Conservation (phyloP, 1,284 basidiomycete species). For the Vanrija sp. region DNA sequence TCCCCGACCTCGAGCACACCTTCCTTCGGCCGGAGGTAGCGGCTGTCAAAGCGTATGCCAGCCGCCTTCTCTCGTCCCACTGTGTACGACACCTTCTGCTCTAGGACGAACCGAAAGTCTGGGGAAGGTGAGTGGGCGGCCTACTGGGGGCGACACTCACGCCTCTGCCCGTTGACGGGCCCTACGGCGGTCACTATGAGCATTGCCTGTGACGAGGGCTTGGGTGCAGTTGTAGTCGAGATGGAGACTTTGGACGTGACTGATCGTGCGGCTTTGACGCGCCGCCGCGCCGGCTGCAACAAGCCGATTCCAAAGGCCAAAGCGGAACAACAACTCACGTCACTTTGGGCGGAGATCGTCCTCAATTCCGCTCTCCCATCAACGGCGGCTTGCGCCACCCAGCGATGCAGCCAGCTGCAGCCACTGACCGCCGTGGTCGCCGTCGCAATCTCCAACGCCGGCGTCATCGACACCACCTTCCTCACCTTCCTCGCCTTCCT, state of each 20-base stretch:
- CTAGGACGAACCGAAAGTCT: constrained; percentile 43
- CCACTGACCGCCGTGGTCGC: too few species aligned
- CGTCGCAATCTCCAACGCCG: too few species aligned
- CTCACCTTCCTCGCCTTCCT: too few species aligned
- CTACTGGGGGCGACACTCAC: constrained; percentile 17
- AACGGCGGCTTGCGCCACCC: too few species aligned
- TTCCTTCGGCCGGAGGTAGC: constrained; percentile 25
- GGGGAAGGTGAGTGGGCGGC: background rate
- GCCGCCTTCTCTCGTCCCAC: constrained; percentile 32
- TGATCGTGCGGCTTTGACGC: too few species aligned
- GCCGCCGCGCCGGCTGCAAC: too few species aligned
- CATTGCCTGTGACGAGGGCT: too few species aligned
- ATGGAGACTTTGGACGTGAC: too few species aligned
- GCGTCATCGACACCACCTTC: too few species aligned
- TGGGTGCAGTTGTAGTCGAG: too few species aligned
- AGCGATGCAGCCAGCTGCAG: too few species aligned
- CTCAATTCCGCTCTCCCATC: background rate
- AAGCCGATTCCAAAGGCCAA: too few species aligned
- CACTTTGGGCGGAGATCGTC: background rate
- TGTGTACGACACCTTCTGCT: constrained; percentile 32
- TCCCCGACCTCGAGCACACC: constrained; percentile 31
- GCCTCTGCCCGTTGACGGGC: constrained; percentile 34
- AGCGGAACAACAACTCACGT: background rate
- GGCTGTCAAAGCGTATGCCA: constrained; percentile 30
- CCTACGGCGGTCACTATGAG: constrained; percentile 36